Evolutionary conservation across 2,329 filamentous ascomycete genomes (phyloP), one percentile per base, ranked within the genome.

Genomic region (Pseudodiploospora longispora): DNA sequence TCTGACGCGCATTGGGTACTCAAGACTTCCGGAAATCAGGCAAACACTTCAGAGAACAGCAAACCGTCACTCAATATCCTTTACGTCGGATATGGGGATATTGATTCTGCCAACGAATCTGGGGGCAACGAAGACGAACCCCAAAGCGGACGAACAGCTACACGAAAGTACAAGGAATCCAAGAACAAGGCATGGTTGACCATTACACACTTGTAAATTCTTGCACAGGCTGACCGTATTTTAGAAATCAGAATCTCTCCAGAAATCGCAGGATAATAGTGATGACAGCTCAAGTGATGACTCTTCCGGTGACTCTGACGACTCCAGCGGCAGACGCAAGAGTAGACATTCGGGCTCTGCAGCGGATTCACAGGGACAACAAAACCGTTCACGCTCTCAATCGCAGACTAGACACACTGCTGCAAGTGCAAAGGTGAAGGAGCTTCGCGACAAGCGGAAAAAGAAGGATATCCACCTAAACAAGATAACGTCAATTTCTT

Each of bases 1-100:
- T 80, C 82, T 42, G 86, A 90, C 60, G 83, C 83, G 12, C 81
- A 82, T 59, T 91, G 86, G 86, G 82, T 86, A 12, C 66, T 90
- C 44, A 80, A 79, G 48, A 72, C 78, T 42, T 52, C 55, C 10
- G 50, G 54, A 40, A 43, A 50, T 32, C 50, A 55, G 10, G 36
- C 51, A 8, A 53, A 52, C 42, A 55, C 60, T 27, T 46, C 50
- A 19, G 7, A n/a, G 6, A 4, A 12, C 12, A 27, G 6, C 19
- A 55, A 55, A 52, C 52, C 53, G 43, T 48, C 63, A 36, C 59
- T 78, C 42, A 71, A 73, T 43, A 72, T 90, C 32, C 75, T 86
- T 39, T 80, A 81, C 46, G 66, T 76, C 48, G 69, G 71, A 27
- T 76, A 72, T 47, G 70, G 71, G 6, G 70, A 74, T 42, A 68